Conservation (phyloP, 345 rosid genomes). For the Eucalyptus dawsonii region DNA sequence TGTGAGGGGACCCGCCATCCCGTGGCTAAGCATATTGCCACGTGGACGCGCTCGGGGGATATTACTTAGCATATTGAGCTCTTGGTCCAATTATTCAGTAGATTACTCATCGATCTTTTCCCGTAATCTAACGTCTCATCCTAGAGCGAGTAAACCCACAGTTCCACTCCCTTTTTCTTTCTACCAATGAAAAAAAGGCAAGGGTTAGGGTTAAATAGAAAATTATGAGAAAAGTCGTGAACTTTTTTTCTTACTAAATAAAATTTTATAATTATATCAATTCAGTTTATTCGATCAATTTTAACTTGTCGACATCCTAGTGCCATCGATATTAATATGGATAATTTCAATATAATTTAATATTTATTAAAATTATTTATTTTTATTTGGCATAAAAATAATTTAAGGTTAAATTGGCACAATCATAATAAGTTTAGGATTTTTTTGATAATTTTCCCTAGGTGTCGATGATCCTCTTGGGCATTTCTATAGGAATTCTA, state of each 20-base stretch:
- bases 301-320: no score
- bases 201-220: neutral
- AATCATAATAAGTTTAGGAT: accelerated
- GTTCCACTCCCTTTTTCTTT: neutral
- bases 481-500: neutral
- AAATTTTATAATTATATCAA: no score
- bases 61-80: neutral
- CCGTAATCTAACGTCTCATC: neutral
- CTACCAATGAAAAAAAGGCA: neutral
- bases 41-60: neutral
- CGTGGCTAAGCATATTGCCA: neutral
- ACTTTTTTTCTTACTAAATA: no score
- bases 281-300: no score
- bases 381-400: no score
- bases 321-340: no score
- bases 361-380: no score
- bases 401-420: neutral
- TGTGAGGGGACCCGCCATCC: neutral
- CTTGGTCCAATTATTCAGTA: neutral
- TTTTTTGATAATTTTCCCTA: neutral
- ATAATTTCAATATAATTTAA: no score
- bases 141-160: accelerated
- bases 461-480: neutral
- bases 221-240: no score
- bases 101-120: neutral